Evolutionary conservation across 1,139 yeast species (phyloP).

Genomic region (Diutina catenulata): DNA sequence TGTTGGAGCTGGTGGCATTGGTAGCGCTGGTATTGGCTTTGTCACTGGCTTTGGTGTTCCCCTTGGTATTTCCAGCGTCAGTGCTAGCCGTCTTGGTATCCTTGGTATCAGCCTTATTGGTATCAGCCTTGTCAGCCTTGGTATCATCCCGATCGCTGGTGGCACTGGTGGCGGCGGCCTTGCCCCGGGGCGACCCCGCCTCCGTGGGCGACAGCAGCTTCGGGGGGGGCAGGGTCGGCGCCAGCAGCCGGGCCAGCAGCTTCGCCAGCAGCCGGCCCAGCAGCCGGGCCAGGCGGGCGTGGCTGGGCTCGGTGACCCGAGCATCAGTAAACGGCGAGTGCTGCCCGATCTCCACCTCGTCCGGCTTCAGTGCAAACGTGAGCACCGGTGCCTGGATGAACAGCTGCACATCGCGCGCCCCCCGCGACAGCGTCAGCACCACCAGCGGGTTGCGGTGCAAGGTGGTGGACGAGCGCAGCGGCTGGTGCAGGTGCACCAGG

Average conservation of each 20-base stretch:
- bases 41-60: background rate
- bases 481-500: too few relatives aligned
- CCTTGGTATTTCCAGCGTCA: background rate
- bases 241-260: background rate
- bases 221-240: background rate
- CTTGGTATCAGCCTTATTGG: too few relatives aligned
- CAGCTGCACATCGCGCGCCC: slow-evolving; percentile 27
- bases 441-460: slow-evolving; percentile 5
- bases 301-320: background rate
- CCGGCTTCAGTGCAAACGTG: slow-evolving; percentile 24
- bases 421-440: background rate
- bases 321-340: slow-evolving; percentile 28
- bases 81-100: background rate
- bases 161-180: background rate
- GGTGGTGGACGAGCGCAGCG: slow-evolving; percentile 13
- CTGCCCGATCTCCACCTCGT: slow-evolving; percentile 30
- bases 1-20: too few relatives aligned
- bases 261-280: background rate
- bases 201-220: background rate
- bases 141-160: background rate
- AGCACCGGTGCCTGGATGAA: slow-evolving; percentile 39
- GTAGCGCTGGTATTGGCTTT: too few relatives aligned
- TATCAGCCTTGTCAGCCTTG: too few relatives aligned
- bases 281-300: background rate
- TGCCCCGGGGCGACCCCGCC: background rate